Percentiles rank a stretch among this genome's conserved stretches.
phyloP scores from a whole-genome alignment of 1,139 yeast species.

The Candida labiduridarum region DNA sequence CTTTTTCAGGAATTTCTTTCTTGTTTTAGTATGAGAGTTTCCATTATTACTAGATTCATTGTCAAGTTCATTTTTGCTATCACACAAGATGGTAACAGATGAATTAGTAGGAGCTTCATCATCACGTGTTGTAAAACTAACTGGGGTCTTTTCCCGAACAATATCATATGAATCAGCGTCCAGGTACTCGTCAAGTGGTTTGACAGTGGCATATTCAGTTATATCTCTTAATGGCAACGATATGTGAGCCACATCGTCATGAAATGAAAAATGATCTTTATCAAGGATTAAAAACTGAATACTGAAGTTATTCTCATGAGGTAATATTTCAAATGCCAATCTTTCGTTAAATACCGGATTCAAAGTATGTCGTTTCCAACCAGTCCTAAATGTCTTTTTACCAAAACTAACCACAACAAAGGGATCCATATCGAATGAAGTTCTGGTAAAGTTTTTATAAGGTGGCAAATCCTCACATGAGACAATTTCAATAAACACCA shows the following conservation, averaged over 20 bases:
- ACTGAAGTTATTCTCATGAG: conserved; percentile 65
- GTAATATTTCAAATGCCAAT: conserved; percentile 74
- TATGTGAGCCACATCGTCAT: conserved; percentile 77
- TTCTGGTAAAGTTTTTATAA: conserved; percentile 56
- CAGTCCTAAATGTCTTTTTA: conserved; percentile 81
- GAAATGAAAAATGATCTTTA: conserved; percentile 78
- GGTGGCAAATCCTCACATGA: conserved; percentile 77
- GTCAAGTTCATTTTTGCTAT: neutral
- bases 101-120: conserved; percentile 18
- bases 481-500: conserved; percentile 73
- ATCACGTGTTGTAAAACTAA: conserved; percentile 16
- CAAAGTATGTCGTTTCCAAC: conserved; percentile 80
- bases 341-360: conserved; percentile 84
- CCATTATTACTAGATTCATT: conserved; percentile 19
- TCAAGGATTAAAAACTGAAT: conserved; percentile 77
- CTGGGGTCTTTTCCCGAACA: conserved; percentile 6
- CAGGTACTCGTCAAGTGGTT: neutral
- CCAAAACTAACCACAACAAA: conserved; percentile 93
- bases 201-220: conserved; percentile 22
- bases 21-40: conserved; percentile 17
- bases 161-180: neutral
- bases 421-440: conserved; percentile 95
- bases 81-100: conserved; percentile 23
- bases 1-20: conserved; percentile 28
- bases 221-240: conserved; percentile 55